phyloP scores from a whole-genome alignment of 1,284 basidiomycete genomes.

The Fistulina hepatica region DNA sequence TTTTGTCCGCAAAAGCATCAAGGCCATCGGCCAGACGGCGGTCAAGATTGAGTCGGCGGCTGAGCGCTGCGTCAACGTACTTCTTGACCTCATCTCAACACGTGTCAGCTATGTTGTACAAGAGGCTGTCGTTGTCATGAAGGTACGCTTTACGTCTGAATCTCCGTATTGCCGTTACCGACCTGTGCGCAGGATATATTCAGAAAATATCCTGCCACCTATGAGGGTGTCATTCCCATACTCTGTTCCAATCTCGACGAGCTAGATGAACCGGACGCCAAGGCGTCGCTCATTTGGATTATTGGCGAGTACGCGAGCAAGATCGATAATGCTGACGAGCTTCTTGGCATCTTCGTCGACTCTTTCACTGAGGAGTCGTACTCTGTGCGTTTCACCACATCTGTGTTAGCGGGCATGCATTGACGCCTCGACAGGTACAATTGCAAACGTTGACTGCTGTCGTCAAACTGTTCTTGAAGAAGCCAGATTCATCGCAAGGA shows the following conservation, averaged over 20 bases:
- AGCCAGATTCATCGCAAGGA: slow-evolving; percentile 85
- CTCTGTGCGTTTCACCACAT: slow-evolving; percentile 41
- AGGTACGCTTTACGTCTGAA: slow-evolving; percentile 37
- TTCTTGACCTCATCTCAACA: slow-evolving; percentile 86
- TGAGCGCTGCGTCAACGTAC: slow-evolving; percentile 89
- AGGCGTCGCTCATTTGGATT: slow-evolving; percentile 97
- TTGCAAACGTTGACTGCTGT: slow-evolving; percentile 92
- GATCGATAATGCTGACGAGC: slow-evolving; percentile 92
- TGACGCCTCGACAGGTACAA: slow-evolving; percentile 65
- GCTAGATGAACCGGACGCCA: slow-evolving; percentile 95
- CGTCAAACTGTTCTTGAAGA: slow-evolving; percentile 92
- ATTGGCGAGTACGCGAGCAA: slow-evolving; percentile 96
- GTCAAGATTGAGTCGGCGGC: slow-evolving; percentile 91
- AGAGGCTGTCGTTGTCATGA: slow-evolving; percentile 97
- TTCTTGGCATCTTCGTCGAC: slow-evolving; percentile 85
- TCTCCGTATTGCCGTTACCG: background rate
- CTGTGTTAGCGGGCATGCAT: slow-evolving; percentile 1
- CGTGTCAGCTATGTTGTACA: slow-evolving; percentile 96
- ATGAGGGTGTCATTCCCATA: slow-evolving; percentile 94
- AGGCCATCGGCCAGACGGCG: slow-evolving; percentile 92
- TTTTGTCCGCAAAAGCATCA: slow-evolving; percentile 90
- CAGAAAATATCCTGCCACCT: slow-evolving; percentile 94
- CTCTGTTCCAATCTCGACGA: slow-evolving; percentile 94
- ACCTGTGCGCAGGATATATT: slow-evolving; percentile 70
- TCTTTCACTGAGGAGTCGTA: slow-evolving; percentile 91